Base-by-base conservation (phyloP, 257 asterid species). In the Gardenia jasminoides region DNA sequence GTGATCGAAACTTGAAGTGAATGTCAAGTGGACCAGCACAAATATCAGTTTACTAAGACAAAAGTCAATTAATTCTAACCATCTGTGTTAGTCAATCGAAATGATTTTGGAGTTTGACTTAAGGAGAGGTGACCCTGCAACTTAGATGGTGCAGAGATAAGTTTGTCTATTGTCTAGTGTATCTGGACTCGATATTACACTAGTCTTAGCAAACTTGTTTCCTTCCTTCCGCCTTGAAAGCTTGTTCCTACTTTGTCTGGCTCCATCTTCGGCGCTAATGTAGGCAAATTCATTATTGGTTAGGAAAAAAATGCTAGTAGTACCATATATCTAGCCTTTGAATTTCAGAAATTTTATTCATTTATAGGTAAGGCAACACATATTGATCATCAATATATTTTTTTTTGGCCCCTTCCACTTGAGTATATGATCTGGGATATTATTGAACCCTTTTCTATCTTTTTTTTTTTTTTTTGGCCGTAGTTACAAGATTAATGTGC, bases 81-180 rank as follows among this genome's bases (percentile, higher is more conserved):
- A 69, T 67, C 11, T 66, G 69, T 24, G 68, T 36, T 67, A 79
- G 85, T 89, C 88, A 78, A 58, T 74, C 69, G 72, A 13, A 78
- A 85, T 86, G 83, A 89, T 87, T 80, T 79, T 67, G 2, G 28
- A 59, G 72, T 24, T 84, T 86, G 89, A 84, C 88, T 70, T 79
- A 9, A 47, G 20, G 26, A 58, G 74, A 82, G 81, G 74, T 79
- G 80, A 65, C 70, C 76, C 1, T 70, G 72, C 80, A 71, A 46
- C 80, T 86, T 84, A 70, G 62, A 70, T 56, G 81, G 81, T 54
- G 73, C 73, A 66, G 26, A 77, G 19, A 52, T 10, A 54, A 33
- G 33, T 36, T 36, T 36, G 41, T 36, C 41, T 36, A 2, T 4
- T 15, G 44, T 20, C 3, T 10, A 3, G 24, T 31, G 44, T 66